Conservation (phyloP, 2,329 filamentous ascomycete genomes). For the Pseudogymnoascus sp. region DNA sequence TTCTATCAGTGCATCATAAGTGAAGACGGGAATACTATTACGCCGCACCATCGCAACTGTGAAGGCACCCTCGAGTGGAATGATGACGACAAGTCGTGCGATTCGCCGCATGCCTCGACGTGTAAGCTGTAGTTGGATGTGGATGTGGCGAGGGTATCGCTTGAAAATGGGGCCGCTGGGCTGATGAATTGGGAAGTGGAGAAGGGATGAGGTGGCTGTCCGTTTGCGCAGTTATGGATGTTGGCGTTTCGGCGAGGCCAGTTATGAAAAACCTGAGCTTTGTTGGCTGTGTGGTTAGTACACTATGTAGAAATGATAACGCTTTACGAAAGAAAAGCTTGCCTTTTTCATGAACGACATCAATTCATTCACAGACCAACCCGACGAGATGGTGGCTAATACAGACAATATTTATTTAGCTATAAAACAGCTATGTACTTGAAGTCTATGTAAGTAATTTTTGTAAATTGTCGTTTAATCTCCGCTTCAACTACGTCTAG, state of each 20-base stretch:
- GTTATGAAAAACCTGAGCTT: too few relatives aligned
- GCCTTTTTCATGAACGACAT: background rate
- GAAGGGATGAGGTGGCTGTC: background rate
- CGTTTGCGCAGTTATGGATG: too few relatives aligned
- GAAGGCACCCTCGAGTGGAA: background rate
- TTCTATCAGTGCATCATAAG: background rate
- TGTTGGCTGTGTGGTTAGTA: too few relatives aligned
- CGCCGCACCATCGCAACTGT: background rate
- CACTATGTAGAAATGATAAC: background rate
- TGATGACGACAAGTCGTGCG: background rate
- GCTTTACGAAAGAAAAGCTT: background rate
- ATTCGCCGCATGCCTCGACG: background rate
- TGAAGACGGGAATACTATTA: background rate
- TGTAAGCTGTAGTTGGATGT: background rate
- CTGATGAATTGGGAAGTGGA: background rate
- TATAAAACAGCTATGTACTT: slow-evolving; percentile 6
- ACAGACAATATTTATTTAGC: background rate
- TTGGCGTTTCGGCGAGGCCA: too few relatives aligned
- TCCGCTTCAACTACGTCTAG: slow-evolving; percentile 32
- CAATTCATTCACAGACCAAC: background rate
- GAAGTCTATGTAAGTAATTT: slow-evolving; percentile 1
- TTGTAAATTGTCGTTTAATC: slow-evolving; percentile 33
- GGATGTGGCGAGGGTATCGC: background rate
- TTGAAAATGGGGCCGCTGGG: background rate
- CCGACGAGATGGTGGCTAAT: background rate